These are phyloP conservation scores for Anthracocystis walkeri DNA, from an alignment of 1,284 basidiomycete species.

Conservation along the genomic window DNA sequence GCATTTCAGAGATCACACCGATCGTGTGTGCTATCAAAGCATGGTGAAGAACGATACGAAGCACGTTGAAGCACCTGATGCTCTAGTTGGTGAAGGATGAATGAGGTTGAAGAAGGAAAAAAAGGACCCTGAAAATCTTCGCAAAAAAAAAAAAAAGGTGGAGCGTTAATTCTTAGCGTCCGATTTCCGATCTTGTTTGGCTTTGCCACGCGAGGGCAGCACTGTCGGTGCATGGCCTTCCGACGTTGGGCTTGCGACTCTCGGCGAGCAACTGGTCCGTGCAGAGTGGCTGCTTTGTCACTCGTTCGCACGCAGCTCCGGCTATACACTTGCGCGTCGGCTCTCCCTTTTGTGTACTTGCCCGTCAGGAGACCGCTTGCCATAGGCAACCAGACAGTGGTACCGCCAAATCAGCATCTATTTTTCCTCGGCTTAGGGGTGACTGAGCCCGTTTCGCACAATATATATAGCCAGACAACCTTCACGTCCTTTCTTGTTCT, in stretches of 20 bases:
- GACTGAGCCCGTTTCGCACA: constrained; percentile 4
- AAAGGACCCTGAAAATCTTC: constrained; percentile 1
- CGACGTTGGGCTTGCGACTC: constrained; percentile 9
- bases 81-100: background rate
- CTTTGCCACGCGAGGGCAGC: background rate
- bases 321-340: constrained; percentile 7
- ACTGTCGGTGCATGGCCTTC: constrained; percentile 21
- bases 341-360: too few relatives aligned
- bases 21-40: background rate
- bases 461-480: background rate
- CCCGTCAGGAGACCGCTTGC: too few relatives aligned
- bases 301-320: background rate
- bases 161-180: constrained; percentile 1
- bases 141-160: constrained; percentile 17
- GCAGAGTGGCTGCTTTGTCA: constrained; percentile 9
- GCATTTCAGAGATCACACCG: background rate
- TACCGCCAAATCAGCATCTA: too few relatives aligned
- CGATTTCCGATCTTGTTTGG: constrained; percentile 11
- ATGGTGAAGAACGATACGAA: background rate
- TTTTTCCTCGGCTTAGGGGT: background rate
- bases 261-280: constrained; percentile 18
- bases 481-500: background rate
- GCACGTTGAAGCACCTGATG: too few relatives aligned
- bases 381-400: too few relatives aligned
- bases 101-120: background rate